A percentile compares a stretch with the other conserved stretches of the same genome.
Conservation (phyloP, 2,329 filamentous ascomycete genomes). For the Aspergillus viridinutans region DNA sequence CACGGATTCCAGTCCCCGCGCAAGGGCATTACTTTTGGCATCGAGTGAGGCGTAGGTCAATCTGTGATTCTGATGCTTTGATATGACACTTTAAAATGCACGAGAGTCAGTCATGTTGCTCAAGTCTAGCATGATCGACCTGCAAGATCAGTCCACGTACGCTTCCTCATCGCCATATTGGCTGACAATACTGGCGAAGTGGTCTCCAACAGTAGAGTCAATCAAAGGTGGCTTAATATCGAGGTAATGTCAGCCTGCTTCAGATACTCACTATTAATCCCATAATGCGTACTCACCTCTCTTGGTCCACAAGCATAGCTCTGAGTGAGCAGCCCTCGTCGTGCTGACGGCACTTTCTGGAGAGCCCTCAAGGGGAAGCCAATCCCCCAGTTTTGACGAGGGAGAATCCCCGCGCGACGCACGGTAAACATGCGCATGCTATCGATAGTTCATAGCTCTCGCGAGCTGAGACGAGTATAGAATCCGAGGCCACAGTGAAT, state of each 20-base stretch:
- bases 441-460: not conserved
- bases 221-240: conserved; percentile 41
- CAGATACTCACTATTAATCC: not conserved
- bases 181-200: conserved; percentile 43
- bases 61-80: conserved; percentile 56
- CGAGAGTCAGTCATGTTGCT: not conserved
- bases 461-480: not conserved
- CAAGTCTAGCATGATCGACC: not conserved
- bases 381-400: not conserved
- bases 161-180: conserved; percentile 47
- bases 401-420: conserved; percentile 1
- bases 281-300: conserved; percentile 17
- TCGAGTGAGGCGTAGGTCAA: conserved; percentile 76
- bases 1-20: conserved; percentile 62
- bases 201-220: conserved; percentile 44
- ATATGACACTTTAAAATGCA: conserved; percentile 47
- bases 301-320: conserved; percentile 29
- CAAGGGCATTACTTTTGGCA: conserved; percentile 68
- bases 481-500: not conserved
- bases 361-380: not conserved
- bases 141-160: conserved; percentile 35
- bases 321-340: conserved; percentile 22
- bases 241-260: not conserved
- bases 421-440: not conserved
- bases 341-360: not conserved